Base-by-base conservation (phyloP, 2,329 filamentous ascomycete genomes). In the Colletotrichum endophyticum region DNA sequence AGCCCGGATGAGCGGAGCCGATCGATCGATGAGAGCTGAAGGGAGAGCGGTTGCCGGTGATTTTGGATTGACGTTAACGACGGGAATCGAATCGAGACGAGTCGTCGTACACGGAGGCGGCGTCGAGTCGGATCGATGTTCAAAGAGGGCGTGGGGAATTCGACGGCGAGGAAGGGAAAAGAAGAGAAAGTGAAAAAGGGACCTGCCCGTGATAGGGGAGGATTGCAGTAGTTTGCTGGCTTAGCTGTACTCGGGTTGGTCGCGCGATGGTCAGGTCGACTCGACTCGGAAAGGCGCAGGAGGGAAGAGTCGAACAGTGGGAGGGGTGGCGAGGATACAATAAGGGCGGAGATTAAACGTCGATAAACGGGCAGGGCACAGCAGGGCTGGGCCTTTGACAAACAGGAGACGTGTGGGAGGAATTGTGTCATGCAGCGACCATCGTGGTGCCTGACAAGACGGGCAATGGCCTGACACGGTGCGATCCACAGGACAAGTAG, bases 171-270 rank as follows among this genome's bases (percentile, higher is more conserved):
- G 53, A 39, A 32, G 30, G 36, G 69, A 53, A 53, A 68, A 66
- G 34, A 75, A 73, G 73, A 66, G 77, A 66, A 78, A 59, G 72
- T 69, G 75, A 72, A 77, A 81, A 79, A 78, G 81, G 82, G 81
- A 79, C 82, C 82, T 80, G 84, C 83, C 83, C 82, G 80, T 78
- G 74, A 79, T 80, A 81, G 78, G 79, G 81, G 80, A 81, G 79
- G 79, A 78, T 74, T 59, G 16, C 28, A 15, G 28, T 59, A 53
- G 30, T 34, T 70, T 76, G 64, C 70, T 76, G 70, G 73, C 70
- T 53, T 73, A 64, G 64, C 73, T 64, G 74, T 34, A 69, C 59
- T 70, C 74, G 74, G 71, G 67, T 73, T 72, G 56, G 70, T 73
- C 49, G 36, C 73, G 79, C 68, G 76, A 78, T 70, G 53, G 61